Conservation (phyloP, 805 yeast genomes). For the Yamadazyma akitaensis region DNA sequence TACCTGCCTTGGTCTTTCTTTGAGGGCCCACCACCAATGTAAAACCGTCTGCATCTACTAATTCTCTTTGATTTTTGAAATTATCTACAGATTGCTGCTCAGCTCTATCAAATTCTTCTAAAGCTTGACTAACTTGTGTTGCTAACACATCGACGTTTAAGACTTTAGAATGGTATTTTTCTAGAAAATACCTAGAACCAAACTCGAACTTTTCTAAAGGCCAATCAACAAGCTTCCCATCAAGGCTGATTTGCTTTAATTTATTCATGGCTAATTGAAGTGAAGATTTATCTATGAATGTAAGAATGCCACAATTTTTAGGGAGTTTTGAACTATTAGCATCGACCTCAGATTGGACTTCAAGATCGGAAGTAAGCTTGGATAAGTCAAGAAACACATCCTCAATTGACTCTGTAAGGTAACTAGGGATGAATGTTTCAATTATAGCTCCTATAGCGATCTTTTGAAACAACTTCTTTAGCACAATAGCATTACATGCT, state of each 20-base stretch:
- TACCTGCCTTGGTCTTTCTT: conserved; percentile 73
- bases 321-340: conserved; percentile 50
- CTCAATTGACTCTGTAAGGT: conserved; percentile 38
- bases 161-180: conserved; percentile 28
- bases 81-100: conserved; percentile 63
- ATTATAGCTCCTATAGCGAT: conserved; percentile 65
- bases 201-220: conserved; percentile 26
- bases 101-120: conserved; percentile 64
- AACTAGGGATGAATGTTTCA: conserved; percentile 40
- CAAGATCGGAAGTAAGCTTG: conserved; percentile 55
- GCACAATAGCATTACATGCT: conserved; percentile 46
- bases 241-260: conserved; percentile 48
- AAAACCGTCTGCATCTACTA: conserved; percentile 92
- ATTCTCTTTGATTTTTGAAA: conserved; percentile 50
- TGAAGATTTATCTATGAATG: conserved; percentile 70
- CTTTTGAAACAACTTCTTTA: conserved; percentile 56
- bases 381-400: conserved; percentile 53
- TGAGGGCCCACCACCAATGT: conserved; percentile 86
- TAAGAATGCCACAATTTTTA: conserved; percentile 68
- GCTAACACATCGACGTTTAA: conserved; percentile 53
- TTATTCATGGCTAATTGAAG: conserved; percentile 61
- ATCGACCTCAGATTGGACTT: conserved; percentile 21
- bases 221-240: conserved; percentile 31
- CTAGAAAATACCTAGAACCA: conserved; percentile 43
- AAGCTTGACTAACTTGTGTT: conserved; percentile 53